Conservation (phyloP, 169 alveolate species). For the Perkinsus chesapeaki region DNA sequence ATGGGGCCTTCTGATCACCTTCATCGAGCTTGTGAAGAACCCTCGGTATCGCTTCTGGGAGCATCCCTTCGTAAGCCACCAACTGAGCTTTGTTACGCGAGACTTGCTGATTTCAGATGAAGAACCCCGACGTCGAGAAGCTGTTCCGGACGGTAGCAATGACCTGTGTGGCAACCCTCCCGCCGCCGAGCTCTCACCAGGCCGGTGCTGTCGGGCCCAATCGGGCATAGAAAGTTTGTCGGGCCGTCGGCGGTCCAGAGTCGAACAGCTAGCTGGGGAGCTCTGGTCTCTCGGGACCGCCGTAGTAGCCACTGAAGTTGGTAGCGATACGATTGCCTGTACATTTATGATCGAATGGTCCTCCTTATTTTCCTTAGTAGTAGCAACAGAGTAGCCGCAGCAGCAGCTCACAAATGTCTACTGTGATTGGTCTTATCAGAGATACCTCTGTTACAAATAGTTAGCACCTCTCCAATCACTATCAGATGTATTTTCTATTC, state of each 20-base stretch:
- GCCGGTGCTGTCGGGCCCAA: neutral
- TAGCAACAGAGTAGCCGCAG: neutral
- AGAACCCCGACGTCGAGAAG: slow-evolving; percentile 31
- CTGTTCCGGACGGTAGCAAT: slow-evolving; percentile 28
- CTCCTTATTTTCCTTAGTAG: neutral
- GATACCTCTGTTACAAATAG: neutral
- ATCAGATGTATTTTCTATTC: neutral
- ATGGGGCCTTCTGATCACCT: slow-evolving; percentile 93
- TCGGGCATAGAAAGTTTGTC: neutral
- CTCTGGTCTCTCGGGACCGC: no score
- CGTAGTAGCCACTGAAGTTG: no score
- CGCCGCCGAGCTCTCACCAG: neutral
- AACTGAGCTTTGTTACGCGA: neutral
- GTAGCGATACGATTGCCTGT: neutral
- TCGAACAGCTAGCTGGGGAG: no score
- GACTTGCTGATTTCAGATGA: neutral
- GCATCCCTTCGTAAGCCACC: slow-evolving; percentile 19
- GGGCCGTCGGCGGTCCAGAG: neutral
- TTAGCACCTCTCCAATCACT: neutral
- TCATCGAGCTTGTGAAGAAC: slow-evolving; percentile 84
- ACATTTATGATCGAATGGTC: neutral
- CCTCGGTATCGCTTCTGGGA: slow-evolving; percentile 47
- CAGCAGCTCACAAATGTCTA: neutral
- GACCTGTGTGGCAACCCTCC: slow-evolving; percentile 19
- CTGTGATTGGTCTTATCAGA: neutral